Evolutionary conservation across 148 eudicot species (phyloP).

Genomic region (Limonium bicolor): DNA sequence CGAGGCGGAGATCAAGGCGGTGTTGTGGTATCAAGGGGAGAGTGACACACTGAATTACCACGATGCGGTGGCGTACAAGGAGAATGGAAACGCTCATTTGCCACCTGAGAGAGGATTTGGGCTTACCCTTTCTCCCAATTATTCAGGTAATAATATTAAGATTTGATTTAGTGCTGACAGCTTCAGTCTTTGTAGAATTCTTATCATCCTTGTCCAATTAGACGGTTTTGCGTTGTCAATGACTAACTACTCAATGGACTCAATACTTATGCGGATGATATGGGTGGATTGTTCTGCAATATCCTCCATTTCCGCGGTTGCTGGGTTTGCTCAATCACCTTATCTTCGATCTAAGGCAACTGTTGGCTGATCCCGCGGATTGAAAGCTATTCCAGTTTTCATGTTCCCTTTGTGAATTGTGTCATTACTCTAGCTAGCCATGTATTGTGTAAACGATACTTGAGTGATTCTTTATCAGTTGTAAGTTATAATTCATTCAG

Average conservation of each 20-base stretch:
- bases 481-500: neutral
- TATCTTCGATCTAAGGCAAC: neutral
- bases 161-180: too few relatives aligned
- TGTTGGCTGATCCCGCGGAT: neutral
- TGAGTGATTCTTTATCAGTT: neutral
- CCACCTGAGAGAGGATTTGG: conserved; percentile 46
- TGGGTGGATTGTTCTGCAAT: neutral
- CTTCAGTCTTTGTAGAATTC: too few relatives aligned
- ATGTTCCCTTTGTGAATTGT: neutral
- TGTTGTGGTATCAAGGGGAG: conserved; percentile 93
- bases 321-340: too few relatives aligned
- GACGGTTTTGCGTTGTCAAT: too few relatives aligned
- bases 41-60: conserved; percentile 29
- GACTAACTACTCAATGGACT: too few relatives aligned
- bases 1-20: conserved; percentile 42
- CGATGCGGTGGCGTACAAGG: conserved; percentile 38
- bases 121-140: conserved; percentile 49
- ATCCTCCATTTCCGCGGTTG: neutral
- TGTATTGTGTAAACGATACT: neutral
- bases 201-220: too few relatives aligned
- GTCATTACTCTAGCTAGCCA: neutral
- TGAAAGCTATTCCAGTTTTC: neutral
- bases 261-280: neutral
- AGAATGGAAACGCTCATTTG: conserved; percentile 38
- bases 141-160: conserved; percentile 38